Conservation (phyloP, 116 monocot genomes). For the Dioscorea cayenensis region DNA sequence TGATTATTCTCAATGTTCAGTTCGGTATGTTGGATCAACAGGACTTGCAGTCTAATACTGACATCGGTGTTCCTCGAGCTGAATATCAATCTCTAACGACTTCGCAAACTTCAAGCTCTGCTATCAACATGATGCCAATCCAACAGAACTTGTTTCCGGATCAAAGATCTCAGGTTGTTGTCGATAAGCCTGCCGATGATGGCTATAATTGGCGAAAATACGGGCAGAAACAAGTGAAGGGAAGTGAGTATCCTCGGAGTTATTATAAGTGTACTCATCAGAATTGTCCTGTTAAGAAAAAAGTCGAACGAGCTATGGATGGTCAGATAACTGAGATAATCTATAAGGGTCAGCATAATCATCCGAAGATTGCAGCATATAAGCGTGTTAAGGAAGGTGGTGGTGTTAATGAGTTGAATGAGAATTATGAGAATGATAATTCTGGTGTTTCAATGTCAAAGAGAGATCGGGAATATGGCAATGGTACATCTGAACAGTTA, state of each 20-base stretch:
- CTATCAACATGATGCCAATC: conserved; percentile 9
- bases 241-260: conserved; percentile 19
- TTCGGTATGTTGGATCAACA: too few species aligned
- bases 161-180: conserved; percentile 25
- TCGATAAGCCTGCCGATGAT: conserved; percentile 48
- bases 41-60: too few species aligned
- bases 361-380: conserved; percentile 5
- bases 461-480: conserved; percentile 31
- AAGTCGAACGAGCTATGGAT: conserved; percentile 8
- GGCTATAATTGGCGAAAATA: conserved; percentile 20
- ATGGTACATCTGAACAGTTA: conserved; percentile 39
- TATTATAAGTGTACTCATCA: conserved; percentile 36
- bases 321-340: conserved; percentile 9
- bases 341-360: conserved; percentile 13
- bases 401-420: neutral
- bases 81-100: conserved; percentile 3
- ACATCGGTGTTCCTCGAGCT: too few species aligned
- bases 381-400: conserved; percentile 16
- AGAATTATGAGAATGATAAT: too few species aligned
- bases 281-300: conserved; percentile 12
- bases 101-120: conserved; percentile 14
- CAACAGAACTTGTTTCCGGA: conserved; percentile 17
- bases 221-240: conserved; percentile 15
- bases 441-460: neutral
- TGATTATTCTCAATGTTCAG: too few species aligned